Base-by-base conservation (phyloP, 2,329 filamentous ascomycete genomes). In the Penicillium sp. region DNA sequence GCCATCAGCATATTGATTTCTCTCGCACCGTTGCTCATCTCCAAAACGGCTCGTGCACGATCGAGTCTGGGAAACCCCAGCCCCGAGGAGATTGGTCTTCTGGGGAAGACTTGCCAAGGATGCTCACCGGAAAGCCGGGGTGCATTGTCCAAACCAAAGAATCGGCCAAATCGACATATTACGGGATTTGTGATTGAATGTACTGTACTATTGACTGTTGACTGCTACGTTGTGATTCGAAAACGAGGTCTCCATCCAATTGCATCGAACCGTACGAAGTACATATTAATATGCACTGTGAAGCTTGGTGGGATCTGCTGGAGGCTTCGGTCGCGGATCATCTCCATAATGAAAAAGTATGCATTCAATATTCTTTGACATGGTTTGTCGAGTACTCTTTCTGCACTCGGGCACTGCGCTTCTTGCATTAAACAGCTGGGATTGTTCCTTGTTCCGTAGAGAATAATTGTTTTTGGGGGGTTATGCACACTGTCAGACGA, bases 381-480 rank as follows among this genome's bases (percentile, higher is more conserved):
- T 38, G 23, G 16, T 23, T 45, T 18, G 29, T 48, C 38, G n/a
- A n/a, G n/a, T n/a, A 38, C 30, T 32, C n/a, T 8, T 8, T 26
- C 30, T 23, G 32, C 27, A 39, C 32, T 43, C 36, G 51, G 50
- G 36, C 43, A 52, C 57, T 19, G 18, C 2, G 13, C 13, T 23
- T 48, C 42, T 51, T 54, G 36, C 57, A 32, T 34, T 41, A 9
- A 10, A 23, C 36, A 52, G 47, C 51, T 52, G 34, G 59, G 59
- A 54, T 61, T 49, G 42, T 52, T 56, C 47, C 58, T 39, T 57
- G 54, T 52, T 41, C 35, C 38, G 13, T 29, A 14, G n/a, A n/a
- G n/a, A 30, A 9, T 30, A 8, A 30, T 34, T 14, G 27, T 57
- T 43, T 45, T 34, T n/a, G n/a, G n/a, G n/a, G 23, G 27, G 46